Evolutionary conservation across 768 basidiomycete species (phyloP), one percentile per base, ranked within the genome.

Genomic region (Chalciporus sphaerocephalus): DNA sequence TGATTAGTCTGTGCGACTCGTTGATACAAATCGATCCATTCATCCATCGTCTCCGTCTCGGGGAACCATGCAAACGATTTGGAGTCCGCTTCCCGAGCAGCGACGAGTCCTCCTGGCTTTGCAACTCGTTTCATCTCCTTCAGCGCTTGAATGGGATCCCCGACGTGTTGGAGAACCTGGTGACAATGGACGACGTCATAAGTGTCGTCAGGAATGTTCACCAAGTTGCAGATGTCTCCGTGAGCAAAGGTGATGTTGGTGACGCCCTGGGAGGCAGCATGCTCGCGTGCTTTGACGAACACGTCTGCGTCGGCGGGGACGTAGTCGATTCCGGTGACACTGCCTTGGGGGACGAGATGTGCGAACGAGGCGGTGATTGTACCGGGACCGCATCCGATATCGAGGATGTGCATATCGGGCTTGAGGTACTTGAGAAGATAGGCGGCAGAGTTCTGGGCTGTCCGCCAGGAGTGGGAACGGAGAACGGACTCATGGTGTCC

Each of bases 301-400:
- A 74, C 64, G 3, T 62, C 32, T n/a, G 38, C 24, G 28, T 55
- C 63, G 0, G 4, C 15, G 4, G 58, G 38, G 13, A 55, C 53
- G 24, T 58, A 44, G 18, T 80, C 78, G 41, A 78, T 46, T 4
- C 74, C 78, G 12, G 66, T 67, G 33, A 77, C 70, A 9, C 64
- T 55, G 0, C 75, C 77, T 23, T 68, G 38, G 1, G 69, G 66
- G 15, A 73, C 69, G 46, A 63, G 61, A 1, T 46, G 46, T 2
- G 76, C 76, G 17, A 80, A 57, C 42, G 70, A 70, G 23, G 55
- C 48, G 2, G 75, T 75, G 57, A 79, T 78, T 12, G 72, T 74
- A 0, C 76, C 78, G 0, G 78, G 76, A 0, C 78, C 76, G 49
- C 73, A 78, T 9, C 76, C 76, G 27, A 78, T 54, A 54, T 79